A percentile compares a stretch with the other conserved stretches of the same genome.
Conservation (phyloP, 306 rosid genomes). For the Quillaja saponaria region DNA sequence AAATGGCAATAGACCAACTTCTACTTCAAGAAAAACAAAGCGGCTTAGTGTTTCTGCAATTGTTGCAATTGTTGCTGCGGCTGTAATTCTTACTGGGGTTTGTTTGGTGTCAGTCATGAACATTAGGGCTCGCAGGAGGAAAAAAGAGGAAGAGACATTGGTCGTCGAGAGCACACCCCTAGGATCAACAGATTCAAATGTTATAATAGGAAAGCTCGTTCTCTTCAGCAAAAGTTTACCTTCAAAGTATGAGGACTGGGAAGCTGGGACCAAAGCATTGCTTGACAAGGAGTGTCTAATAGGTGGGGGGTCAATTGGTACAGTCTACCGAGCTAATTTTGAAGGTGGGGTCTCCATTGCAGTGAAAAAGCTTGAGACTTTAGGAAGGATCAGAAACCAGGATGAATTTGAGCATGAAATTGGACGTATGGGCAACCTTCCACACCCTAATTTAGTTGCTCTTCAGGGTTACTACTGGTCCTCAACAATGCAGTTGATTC, state of each 20-base stretch:
- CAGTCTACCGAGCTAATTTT: constrained; percentile 79
- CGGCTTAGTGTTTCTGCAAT: constrained; percentile 73
- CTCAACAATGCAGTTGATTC: constrained; percentile 84
- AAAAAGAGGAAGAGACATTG: constrained; percentile 50
- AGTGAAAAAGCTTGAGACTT: constrained; percentile 88
- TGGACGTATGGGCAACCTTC: constrained; percentile 75
- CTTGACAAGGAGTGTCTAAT: constrained; percentile 86
- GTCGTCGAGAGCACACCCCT: constrained; percentile 86
- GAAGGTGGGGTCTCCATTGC: constrained; percentile 91
- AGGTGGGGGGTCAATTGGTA: constrained; percentile 90
- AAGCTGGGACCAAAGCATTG: constrained; percentile 92
- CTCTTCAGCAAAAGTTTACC: constrained; percentile 96
- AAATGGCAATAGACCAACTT: constrained; percentile 37
- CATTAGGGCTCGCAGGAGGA: constrained; percentile 58
- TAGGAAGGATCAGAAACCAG: constrained; percentile 90
- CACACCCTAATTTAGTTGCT: constrained; percentile 73
- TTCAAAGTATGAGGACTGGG: constrained; percentile 98
- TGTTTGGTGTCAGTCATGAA: constrained; percentile 82
- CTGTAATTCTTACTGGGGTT: constrained; percentile 78
- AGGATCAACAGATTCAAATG: constrained; percentile 73
- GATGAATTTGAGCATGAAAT: constrained; percentile 94
- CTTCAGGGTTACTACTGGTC: constrained; percentile 98
- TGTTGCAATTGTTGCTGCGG: constrained; percentile 93
- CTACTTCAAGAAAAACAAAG: constrained; percentile 49
- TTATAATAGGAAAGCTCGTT: constrained; percentile 89